Percentiles rank a stretch among this genome's conserved stretches.
Evolutionary conservation across 305 asterid species (phyloP).

Genomic region (Solanum hybrid): DNA sequence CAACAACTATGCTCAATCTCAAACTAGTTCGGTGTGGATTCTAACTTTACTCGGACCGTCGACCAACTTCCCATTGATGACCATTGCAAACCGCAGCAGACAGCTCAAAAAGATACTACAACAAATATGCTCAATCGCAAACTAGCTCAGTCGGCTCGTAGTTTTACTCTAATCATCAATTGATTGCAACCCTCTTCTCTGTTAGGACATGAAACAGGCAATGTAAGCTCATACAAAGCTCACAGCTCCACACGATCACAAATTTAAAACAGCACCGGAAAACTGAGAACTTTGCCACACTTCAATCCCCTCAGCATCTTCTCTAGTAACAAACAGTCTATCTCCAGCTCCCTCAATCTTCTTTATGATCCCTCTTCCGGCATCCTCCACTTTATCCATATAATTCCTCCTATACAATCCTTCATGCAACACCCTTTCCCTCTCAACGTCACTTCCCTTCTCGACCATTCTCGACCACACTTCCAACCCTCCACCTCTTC

Average conservation of each 20-base stretch:
- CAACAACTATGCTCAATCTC: not conserved
- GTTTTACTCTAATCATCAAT: not conserved
- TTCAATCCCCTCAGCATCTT: slow-evolving; percentile 80
- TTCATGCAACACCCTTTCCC: slow-evolving; percentile 33
- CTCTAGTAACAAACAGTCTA: slow-evolving; percentile 71
- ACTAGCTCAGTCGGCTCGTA: not conserved
- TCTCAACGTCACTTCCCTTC: slow-evolving; percentile 2
- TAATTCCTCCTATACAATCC: slow-evolving; percentile 69
- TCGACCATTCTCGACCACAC: slow-evolving; percentile 77
- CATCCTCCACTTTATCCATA: slow-evolving; percentile 65
- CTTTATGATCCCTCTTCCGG: slow-evolving; percentile 59
- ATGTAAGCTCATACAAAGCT: not conserved
- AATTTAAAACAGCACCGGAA: slow-evolving; percentile 46
- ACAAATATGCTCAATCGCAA: not conserved
- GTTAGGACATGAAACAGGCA: not conserved
- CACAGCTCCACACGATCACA: slow-evolving; percentile 17
- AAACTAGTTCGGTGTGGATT: not conserved
- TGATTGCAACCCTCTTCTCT: not conserved
- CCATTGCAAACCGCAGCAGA: not conserved
- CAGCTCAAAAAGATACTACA: not conserved
- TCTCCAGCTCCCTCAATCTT: slow-evolving; percentile 93
- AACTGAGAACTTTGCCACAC: slow-evolving; percentile 78
- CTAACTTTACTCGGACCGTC: not conserved
- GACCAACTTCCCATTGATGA: not conserved
- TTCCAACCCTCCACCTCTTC: slow-evolving; percentile 81